Percentiles rank a stretch among this genome's conserved stretches.
phyloP scores from a whole-genome alignment of 1,284 basidiomycete genomes.

The Ganoderma leucocontextum region DNA sequence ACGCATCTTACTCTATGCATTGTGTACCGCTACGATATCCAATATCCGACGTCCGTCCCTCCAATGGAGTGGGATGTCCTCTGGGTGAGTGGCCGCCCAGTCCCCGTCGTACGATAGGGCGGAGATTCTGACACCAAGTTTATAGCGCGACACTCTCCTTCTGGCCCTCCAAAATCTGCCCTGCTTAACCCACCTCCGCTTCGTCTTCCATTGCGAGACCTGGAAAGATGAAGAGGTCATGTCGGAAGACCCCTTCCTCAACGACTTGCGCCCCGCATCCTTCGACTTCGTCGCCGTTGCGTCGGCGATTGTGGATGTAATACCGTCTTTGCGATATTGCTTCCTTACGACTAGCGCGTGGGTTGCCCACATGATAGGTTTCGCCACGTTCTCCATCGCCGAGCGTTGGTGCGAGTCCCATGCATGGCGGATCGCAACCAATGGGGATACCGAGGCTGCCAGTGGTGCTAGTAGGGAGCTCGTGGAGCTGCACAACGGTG shows the following conservation, averaged over 20 bases:
- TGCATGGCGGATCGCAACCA: background rate
- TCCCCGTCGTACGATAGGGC: no score
- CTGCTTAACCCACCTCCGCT: background rate
- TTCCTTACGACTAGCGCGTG: background rate
- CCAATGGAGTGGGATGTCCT: background rate
- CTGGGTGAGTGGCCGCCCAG: background rate
- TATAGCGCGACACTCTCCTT: background rate
- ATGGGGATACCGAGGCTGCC: background rate
- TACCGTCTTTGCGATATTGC: background rate
- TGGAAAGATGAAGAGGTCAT: no score
- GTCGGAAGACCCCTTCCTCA: background rate
- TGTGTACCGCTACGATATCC: background rate
- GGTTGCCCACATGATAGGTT: background rate
- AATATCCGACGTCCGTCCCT: background rate
- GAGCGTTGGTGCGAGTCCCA: background rate
- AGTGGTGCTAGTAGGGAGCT: background rate
- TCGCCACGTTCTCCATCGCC: background rate
- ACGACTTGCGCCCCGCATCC: background rate
- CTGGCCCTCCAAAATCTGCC: background rate
- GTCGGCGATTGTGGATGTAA: background rate
- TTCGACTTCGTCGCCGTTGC: background rate
- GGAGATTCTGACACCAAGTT: background rate
- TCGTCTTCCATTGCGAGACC: background rate
- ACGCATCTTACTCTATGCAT: background rate
- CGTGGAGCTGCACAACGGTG: background rate